These are phyloP conservation scores for Lachnellula hyalina DNA, from an alignment of 2,329 filamentous ascomycete species.

Conservation along the genomic window DNA sequence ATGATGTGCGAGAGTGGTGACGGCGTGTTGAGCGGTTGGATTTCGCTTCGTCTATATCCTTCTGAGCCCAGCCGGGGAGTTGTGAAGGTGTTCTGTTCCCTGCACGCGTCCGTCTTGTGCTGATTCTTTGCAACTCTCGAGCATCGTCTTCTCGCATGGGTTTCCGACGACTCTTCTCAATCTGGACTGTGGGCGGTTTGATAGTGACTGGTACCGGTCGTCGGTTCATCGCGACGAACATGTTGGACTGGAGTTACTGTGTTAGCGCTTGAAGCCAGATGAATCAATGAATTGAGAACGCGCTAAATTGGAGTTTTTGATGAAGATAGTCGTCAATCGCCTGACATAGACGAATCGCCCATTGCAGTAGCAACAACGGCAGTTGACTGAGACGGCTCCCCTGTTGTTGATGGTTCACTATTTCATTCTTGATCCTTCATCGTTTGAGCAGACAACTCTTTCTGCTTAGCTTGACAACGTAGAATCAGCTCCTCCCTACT, in stretches of 20 bases:
- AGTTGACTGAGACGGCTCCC: neutral
- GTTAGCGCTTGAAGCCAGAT: neutral
- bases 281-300: neutral
- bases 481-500: too few species aligned
- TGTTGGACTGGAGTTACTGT: neutral
- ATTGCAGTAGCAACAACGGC: neutral
- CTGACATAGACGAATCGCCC: neutral
- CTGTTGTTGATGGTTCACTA: neutral
- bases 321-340: neutral
- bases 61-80: neutral
- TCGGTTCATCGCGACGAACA: constrained; percentile 7
- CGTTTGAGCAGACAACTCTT: too few species aligned
- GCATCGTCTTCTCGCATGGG: neutral
- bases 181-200: neutral
- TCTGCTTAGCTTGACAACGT: too few species aligned
- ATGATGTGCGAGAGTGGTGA: neutral
- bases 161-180: neutral
- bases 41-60: neutral
- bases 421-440: neutral
- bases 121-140: neutral
- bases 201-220: constrained; percentile 1
- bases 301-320: neutral
- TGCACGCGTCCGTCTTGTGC: neutral
- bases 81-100: neutral
- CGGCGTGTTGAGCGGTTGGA: neutral